Evolutionary conservation across 2,329 filamentous ascomycete species (phyloP).

Genomic region (Alternaria sp.): DNA sequence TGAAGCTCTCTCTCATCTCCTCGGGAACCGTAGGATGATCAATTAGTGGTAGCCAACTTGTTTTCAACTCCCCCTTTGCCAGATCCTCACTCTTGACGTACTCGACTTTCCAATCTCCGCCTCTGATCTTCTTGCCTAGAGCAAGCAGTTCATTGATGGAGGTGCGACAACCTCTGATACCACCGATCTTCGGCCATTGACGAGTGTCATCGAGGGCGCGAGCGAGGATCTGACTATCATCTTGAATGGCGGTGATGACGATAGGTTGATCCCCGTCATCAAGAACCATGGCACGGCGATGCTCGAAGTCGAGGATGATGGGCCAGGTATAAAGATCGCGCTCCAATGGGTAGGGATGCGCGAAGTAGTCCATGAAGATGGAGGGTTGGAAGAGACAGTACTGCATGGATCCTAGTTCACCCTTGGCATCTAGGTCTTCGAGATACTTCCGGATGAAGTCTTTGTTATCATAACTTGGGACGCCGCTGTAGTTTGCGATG

Average conservation of each 20-base stretch:
- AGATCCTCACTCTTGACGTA: slow-evolving; percentile 60
- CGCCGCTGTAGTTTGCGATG: slow-evolving; percentile 42
- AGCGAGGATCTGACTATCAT: slow-evolving; percentile 37
- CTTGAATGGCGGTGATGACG: slow-evolving; percentile 39
- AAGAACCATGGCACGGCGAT: slow-evolving; percentile 40
- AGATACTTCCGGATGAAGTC: slow-evolving; percentile 61
- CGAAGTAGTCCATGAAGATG: slow-evolving; percentile 65
- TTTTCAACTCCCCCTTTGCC: slow-evolving; percentile 52
- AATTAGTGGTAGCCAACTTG: slow-evolving; percentile 54
- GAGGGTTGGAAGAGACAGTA: slow-evolving; percentile 66
- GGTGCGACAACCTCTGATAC: slow-evolving; percentile 37
- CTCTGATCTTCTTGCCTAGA: slow-evolving; percentile 42
- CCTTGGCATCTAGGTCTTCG: slow-evolving; percentile 55
- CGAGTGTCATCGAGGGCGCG: slow-evolving; percentile 37
- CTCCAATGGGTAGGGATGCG: slow-evolving; percentile 58
- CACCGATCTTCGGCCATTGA: slow-evolving; percentile 41
- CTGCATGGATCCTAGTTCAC: slow-evolving; percentile 62
- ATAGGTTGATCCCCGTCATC: slow-evolving; percentile 40
- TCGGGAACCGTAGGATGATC: slow-evolving; percentile 48
- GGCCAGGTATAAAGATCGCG: slow-evolving; percentile 55
- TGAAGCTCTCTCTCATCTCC: slow-evolving; percentile 47
- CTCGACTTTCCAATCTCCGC: slow-evolving; percentile 53
- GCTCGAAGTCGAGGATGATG: slow-evolving; percentile 45
- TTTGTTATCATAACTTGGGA: slow-evolving; percentile 64
- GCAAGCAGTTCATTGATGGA: slow-evolving; percentile 40